Evolutionary conservation across 768 basidiomycete genomes (phyloP).

Genomic region (Suillus paluster): DNA sequence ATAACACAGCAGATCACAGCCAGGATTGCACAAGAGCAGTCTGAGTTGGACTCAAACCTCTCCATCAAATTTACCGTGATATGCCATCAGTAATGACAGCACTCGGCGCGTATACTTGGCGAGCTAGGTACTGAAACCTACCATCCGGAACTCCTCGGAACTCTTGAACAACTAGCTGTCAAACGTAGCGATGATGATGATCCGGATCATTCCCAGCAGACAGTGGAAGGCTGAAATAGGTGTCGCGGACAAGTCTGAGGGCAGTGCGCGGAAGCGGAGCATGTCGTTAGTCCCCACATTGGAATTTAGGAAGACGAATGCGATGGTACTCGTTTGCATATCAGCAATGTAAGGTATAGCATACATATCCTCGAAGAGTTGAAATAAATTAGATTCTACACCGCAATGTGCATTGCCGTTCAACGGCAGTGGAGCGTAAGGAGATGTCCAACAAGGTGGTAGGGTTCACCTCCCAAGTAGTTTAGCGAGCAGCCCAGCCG

Average conservation of each 20-base stretch:
- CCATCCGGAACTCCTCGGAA: background rate
- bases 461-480: constrained; percentile 21
- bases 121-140: background rate
- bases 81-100: background rate
- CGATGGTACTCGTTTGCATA: background rate
- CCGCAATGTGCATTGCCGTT: background rate
- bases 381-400: background rate
- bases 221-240: too few species aligned
- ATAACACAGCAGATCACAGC: too few species aligned
- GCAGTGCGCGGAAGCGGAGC: background rate
- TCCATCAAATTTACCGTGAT: background rate
- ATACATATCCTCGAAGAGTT: background rate
- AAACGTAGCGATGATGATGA: background rate
- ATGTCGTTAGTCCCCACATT: background rate
- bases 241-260: background rate
- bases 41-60: background rate
- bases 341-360: background rate
- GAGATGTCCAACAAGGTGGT: background rate
- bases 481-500: constrained; percentile 26
- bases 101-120: background rate
- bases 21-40: background rate
- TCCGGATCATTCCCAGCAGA: background rate
- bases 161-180: background rate
- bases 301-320: background rate
- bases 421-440: background rate